Evolutionary conservation across 108 stramenopile species (phyloP).

Genomic region (Skeletonema marinoi): DNA sequence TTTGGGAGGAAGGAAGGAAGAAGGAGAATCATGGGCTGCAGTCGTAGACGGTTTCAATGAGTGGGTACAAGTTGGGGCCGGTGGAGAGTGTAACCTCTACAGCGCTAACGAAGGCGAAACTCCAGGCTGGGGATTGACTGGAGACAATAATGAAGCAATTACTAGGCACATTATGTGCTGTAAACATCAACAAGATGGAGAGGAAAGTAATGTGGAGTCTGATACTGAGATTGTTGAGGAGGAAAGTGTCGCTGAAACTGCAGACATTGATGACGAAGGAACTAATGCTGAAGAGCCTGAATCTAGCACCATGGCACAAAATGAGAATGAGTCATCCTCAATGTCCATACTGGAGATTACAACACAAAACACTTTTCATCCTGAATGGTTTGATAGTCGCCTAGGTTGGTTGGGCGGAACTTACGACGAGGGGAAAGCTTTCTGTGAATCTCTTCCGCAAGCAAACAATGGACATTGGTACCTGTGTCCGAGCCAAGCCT

Average conservation of each 20-base stretch:
- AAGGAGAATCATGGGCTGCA: slow-evolving; percentile 45
- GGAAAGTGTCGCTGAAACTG: not conserved
- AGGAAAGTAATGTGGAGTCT: not conserved
- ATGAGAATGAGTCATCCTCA: not conserved
- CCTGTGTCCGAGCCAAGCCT: slow-evolving; percentile 15
- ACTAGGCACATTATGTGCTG: slow-evolving; percentile 37
- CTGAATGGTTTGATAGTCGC: slow-evolving; percentile 30
- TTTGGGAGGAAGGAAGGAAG: slow-evolving; percentile 18
- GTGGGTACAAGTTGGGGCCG: slow-evolving; percentile 39
- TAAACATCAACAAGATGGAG: not conserved
- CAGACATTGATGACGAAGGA: not conserved
- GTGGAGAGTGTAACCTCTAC: slow-evolving; percentile 30
- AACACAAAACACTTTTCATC: slow-evolving; percentile 22
- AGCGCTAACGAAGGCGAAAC: slow-evolving; percentile 1
- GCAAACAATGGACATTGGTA: not conserved
- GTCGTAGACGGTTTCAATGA: slow-evolving; percentile 37
- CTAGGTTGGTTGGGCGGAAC: slow-evolving; percentile 44
- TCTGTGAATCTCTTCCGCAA: slow-evolving; percentile 36
- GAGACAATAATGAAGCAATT: slow-evolving; percentile 21
- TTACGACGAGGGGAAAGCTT: slow-evolving; percentile 27
- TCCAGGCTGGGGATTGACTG: slow-evolving; percentile 30
- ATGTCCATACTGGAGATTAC: slow-evolving; percentile 38
- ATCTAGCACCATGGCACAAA: not conserved
- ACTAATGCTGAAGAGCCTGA: slow-evolving; percentile 2
- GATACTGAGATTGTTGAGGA: not conserved